A percentile compares a stretch with the other conserved stretches of the same genome.
Conservation (phyloP, 495 filamentous ascomycete genomes). For the Aspergillus olivimuriae region DNA sequence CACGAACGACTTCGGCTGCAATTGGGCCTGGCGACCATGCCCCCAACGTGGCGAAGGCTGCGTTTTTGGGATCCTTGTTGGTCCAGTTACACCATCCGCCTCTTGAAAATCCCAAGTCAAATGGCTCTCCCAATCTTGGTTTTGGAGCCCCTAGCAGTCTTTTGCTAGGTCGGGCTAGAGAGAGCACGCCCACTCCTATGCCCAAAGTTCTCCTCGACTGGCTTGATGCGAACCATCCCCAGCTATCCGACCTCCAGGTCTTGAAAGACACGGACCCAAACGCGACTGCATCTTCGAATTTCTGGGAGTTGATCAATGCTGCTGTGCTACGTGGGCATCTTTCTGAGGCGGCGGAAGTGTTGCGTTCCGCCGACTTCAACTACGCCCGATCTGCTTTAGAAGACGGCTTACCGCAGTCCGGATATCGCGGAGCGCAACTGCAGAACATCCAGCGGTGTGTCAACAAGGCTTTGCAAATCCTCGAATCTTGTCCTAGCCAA, state of each 20-base stretch:
- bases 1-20: slow-evolving; percentile 30
- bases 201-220: slow-evolving; percentile 73
- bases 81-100: slow-evolving; percentile 70
- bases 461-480: slow-evolving; percentile 53
- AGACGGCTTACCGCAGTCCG: slow-evolving; percentile 51
- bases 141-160: slow-evolving; percentile 23
- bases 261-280: slow-evolving; percentile 58
- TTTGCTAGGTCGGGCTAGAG: slow-evolving; percentile 25
- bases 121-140: slow-evolving; percentile 15
- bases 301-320: slow-evolving; percentile 71
- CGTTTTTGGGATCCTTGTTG: slow-evolving; percentile 62
- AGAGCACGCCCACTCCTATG: slow-evolving; percentile 44
- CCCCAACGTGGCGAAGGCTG: slow-evolving; percentile 59
- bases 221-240: slow-evolving; percentile 64
- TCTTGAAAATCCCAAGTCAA: slow-evolving; percentile 23
- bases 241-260: slow-evolving; percentile 50
- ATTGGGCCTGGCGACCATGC: slow-evolving; percentile 60
- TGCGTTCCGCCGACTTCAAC: slow-evolving; percentile 69
- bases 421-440: slow-evolving; percentile 66
- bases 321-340: slow-evolving; percentile 67
- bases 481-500: slow-evolving; percentile 64
- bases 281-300: slow-evolving; percentile 63
- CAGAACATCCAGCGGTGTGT: slow-evolving; percentile 64
- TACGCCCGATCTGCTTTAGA: slow-evolving; percentile 54
- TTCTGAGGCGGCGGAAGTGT: slow-evolving; percentile 49